phyloP scores from a whole-genome alignment of 2,329 filamentous ascomycete species.

The Penicillium rolfsii region DNA sequence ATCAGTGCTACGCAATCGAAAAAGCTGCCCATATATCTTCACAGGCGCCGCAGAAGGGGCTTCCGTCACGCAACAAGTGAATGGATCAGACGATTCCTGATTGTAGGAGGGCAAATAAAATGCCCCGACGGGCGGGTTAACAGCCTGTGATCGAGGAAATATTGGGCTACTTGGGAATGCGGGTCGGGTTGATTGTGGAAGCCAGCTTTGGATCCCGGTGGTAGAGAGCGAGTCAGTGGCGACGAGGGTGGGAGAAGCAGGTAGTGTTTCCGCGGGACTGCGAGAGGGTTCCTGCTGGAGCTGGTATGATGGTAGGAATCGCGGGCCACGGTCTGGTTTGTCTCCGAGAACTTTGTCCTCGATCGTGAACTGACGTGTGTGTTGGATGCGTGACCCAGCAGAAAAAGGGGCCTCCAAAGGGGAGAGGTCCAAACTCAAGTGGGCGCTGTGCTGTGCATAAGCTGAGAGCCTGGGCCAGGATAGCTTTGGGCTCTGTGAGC shows the following conservation, averaged over 20 bases:
- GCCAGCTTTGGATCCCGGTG: slow-evolving; percentile 18
- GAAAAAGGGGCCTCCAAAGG: not conserved
- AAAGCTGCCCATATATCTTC: slow-evolving; percentile 25
- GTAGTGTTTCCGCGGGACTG: slow-evolving; percentile 6
- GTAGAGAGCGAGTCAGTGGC: slow-evolving; percentile 7
- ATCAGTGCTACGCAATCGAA: slow-evolving; percentile 2
- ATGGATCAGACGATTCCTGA: not conserved
- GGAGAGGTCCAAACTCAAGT: not conserved
- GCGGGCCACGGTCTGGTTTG: slow-evolving; percentile 1
- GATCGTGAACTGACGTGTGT: slow-evolving; percentile 25
- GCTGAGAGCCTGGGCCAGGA: not conserved
- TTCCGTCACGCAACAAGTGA: not conserved
- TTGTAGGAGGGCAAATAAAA: not conserved
- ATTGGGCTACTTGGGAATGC: slow-evolving; percentile 2
- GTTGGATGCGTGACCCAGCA: slow-evolving; percentile 4
- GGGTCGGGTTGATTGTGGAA: slow-evolving; percentile 15
- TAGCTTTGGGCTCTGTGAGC: not conserved
- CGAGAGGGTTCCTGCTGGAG: not conserved
- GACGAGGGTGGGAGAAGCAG: slow-evolving; percentile 7
- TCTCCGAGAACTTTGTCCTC: slow-evolving; percentile 35
- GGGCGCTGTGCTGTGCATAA: not conserved
- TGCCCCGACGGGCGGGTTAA: not conserved
- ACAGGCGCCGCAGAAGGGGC: not conserved
- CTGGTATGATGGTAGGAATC: not conserved
- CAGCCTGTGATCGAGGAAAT: not conserved